Evolutionary conservation across 371 early-diverging fungal species (phyloP), one percentile per base, ranked within the genome.

Genomic region (Mucor irregularis): DNA sequence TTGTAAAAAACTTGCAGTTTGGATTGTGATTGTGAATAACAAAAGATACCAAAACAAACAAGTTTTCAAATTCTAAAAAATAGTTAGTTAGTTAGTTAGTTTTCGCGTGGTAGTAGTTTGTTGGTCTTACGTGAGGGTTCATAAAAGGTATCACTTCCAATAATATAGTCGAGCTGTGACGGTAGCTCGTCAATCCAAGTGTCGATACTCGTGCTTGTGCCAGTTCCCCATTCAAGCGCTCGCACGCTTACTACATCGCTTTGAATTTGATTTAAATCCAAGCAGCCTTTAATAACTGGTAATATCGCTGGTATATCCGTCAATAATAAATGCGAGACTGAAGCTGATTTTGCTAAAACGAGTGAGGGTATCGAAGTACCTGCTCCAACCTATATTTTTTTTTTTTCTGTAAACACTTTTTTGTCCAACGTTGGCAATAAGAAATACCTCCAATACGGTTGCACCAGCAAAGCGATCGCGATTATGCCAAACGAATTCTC

Each of bases 141-240:
- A 61, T 84, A 84, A 52, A 84, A 80, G 0, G 82, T 80, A 47
- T 84, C 84, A 42, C 82, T 81, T 3, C 84, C 84, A 35, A 84
- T 49, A 13, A 84, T 73, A 33, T 71, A 58, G 43, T 84, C 81
- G 13, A 84, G 61, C 19, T 51, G 13, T 3, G 11, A 16, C 14
- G 65, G 42, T 0, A 81, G 54, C 1, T 62, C 40, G 17, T 40
- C 5, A 1, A 71, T 39, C 17, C 80, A 52, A 13, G 17, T 25
- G 43, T 76, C 67, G 7, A 64, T 63, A 21, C 64, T 65, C 5
- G 44, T 62, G 2, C 53, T 44, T 11, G 66, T 35, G 2, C 71
- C 65, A 25, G 76, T 61, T 34, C 79, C 81, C 84, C 84, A 83
- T 35, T 62, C 53, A 17, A 83, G 40, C 10, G 65, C 64, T 16